phyloP scores from a whole-genome alignment of 1,284 basidiomycete species.

The Cronartium ribicola region DNA sequence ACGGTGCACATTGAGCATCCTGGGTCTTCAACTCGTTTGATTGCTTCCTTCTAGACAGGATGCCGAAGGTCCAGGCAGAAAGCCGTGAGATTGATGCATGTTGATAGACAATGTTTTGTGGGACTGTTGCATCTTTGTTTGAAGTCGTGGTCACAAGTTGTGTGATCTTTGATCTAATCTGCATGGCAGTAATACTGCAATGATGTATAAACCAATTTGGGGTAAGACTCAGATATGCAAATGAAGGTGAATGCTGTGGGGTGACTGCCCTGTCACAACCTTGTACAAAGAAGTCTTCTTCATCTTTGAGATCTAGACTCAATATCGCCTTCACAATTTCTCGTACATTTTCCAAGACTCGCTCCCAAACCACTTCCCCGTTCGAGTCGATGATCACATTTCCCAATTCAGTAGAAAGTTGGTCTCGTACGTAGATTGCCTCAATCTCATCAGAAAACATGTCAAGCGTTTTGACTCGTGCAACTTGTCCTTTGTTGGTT shows the following conservation, averaged over 20 bases:
- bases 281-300: neutral
- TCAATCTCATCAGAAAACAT: neutral
- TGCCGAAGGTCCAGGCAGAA: too few relatives aligned
- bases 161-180: neutral
- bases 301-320: neutral
- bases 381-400: neutral
- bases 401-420: neutral
- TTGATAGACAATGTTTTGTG: too few relatives aligned
- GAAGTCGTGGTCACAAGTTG: too few relatives aligned
- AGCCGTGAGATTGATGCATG: too few relatives aligned
- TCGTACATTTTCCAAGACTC: neutral
- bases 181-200: neutral
- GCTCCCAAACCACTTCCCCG: neutral
- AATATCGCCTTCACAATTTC: neutral
- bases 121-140: too few relatives aligned
- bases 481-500: neutral
- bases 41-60: too few relatives aligned
- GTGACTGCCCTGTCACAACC: neutral
- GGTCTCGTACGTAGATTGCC: neutral
- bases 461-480: neutral
- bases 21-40: too few relatives aligned
- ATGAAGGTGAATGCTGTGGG: neutral
- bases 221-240: neutral
- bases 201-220: neutral
- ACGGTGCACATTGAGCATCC: too few relatives aligned